A percentile compares a stretch with the other conserved stretches of the same genome.
phyloP scores from a whole-genome alignment of 2,329 filamentous ascomycete species.

The Pseudogymnoascus sp. region DNA sequence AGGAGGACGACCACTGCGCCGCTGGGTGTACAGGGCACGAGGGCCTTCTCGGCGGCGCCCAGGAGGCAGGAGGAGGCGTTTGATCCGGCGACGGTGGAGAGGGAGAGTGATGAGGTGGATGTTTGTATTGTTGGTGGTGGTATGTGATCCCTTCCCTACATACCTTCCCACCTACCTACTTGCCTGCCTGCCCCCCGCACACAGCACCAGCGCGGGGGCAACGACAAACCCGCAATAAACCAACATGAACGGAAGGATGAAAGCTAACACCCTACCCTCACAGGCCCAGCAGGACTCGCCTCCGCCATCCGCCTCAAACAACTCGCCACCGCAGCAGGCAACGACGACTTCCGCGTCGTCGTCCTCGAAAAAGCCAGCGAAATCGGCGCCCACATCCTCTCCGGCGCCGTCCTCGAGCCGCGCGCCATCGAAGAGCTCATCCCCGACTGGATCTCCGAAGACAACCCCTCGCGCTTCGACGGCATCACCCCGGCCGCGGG shows the following conservation, averaged over 20 bases:
- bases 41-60: neutral
- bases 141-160: slow-evolving; percentile 28
- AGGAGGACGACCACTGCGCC: neutral
- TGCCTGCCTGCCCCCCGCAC: too few relatives aligned
- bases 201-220: slow-evolving; percentile 4
- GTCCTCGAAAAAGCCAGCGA: slow-evolving; percentile 93
- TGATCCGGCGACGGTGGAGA: slow-evolving; percentile 62
- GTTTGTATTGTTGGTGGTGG: slow-evolving; percentile 93
- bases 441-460: slow-evolving; percentile 85
- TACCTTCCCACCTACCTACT: neutral
- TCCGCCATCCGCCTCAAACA: slow-evolving; percentile 95
- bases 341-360: slow-evolving; percentile 90
- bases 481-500: slow-evolving; percentile 73
- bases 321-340: slow-evolving; percentile 85
- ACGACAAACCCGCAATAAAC: neutral
- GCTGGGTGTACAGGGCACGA: neutral
- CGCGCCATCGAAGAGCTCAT: slow-evolving; percentile 81
- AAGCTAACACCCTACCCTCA: slow-evolving; percentile 12
- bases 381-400: slow-evolving; percentile 88
- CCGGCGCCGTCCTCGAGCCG: slow-evolving; percentile 90
- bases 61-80: slow-evolving; percentile 42
- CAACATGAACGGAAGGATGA: neutral
- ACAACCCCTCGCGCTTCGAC: slow-evolving; percentile 82
- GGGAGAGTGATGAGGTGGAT: slow-evolving; percentile 89
- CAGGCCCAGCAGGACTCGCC: slow-evolving; percentile 81